A percentile compares a stretch with the other conserved stretches of the same genome.
These are phyloP conservation scores for Zygoascus meyerae DNA, from an alignment of 1,139 yeast genomes.

Conservation along the genomic window DNA sequence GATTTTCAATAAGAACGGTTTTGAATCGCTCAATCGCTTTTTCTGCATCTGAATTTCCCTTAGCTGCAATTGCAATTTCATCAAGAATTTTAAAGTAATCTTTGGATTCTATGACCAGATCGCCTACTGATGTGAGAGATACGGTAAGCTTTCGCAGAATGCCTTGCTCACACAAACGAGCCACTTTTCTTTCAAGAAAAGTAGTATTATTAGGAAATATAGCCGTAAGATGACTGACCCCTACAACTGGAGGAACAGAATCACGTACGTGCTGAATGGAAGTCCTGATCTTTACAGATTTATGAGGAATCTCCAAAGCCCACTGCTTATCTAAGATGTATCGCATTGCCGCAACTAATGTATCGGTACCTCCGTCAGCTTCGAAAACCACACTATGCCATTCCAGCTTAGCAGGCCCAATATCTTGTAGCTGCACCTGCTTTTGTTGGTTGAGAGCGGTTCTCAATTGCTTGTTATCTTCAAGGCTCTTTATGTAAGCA, in stretches of 20 bases:
- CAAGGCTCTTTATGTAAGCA: slow-evolving; percentile 25
- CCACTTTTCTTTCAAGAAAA: slow-evolving; percentile 38
- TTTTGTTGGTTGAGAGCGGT: slow-evolving; percentile 16
- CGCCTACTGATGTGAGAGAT: slow-evolving; percentile 36
- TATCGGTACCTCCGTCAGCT: slow-evolving; percentile 8
- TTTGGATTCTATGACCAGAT: slow-evolving; percentile 33
- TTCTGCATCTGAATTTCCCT: slow-evolving; percentile 5
- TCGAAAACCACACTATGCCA: slow-evolving; percentile 16
- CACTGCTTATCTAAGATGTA: slow-evolving; percentile 27
- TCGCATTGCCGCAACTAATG: slow-evolving; percentile 21
- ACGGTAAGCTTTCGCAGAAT: slow-evolving; percentile 32
- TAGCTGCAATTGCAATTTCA: slow-evolving; percentile 12
- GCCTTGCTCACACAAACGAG: slow-evolving; percentile 29
- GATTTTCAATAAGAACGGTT: slow-evolving; percentile 24
- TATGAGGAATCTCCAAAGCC: slow-evolving; percentile 26
- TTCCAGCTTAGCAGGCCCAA: slow-evolving; percentile 22
- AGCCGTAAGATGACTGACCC: slow-evolving; percentile 40
- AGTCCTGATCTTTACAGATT: slow-evolving; percentile 24
- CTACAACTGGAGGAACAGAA: slow-evolving; percentile 37
- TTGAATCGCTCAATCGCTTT: slow-evolving; percentile 22
- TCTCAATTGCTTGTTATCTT: slow-evolving; percentile 23
- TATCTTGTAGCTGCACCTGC: slow-evolving; percentile 25
- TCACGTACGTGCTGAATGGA: slow-evolving; percentile 26
- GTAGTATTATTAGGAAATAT: slow-evolving; percentile 39
- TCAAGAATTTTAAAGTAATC: slow-evolving; percentile 30